Evolutionary conservation across 2,329 filamentous ascomycete genomes (phyloP).

Genomic region (Monilinia fructigena): DNA sequence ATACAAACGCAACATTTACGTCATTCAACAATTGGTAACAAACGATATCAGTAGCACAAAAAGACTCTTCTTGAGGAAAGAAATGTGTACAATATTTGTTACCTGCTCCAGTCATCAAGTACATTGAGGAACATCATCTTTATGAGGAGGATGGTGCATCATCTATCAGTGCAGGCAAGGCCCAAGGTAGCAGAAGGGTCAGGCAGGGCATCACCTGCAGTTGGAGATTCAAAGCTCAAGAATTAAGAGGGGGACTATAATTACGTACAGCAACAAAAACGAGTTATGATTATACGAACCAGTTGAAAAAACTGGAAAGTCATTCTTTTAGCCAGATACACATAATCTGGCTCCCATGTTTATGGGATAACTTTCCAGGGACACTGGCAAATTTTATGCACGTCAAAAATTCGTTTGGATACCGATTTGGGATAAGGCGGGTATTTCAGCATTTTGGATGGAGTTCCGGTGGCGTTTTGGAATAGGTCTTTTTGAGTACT

Average conservation of each 20-base stretch:
- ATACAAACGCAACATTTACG: constrained; percentile 70
- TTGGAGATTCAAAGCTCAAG: constrained; percentile 28
- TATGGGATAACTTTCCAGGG: neutral
- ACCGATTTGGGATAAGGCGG: constrained; percentile 12
- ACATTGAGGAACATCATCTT: constrained; percentile 66
- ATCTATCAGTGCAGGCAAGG: constrained; percentile 31
- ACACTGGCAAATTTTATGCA: constrained; percentile 9
- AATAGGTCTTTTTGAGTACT: constrained; percentile 1
- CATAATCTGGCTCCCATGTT: constrained; percentile 1
- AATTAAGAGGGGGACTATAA: constrained; percentile 15
- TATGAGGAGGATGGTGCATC: constrained; percentile 52
- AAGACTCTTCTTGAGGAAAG: constrained; percentile 74
- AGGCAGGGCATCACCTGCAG: constrained; percentile 25
- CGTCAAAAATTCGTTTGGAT: constrained; percentile 18
- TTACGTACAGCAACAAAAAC: neutral
- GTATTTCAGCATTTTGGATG: constrained; percentile 11
- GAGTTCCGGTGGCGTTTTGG: constrained; percentile 5
- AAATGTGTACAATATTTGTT: constrained; percentile 78
- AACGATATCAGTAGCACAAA: constrained; percentile 82
- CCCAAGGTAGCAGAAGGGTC: constrained; percentile 28
- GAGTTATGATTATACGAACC: constrained; percentile 13
- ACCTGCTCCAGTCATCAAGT: constrained; percentile 71
- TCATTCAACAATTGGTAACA: constrained; percentile 84
- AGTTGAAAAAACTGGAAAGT: constrained; percentile 3
- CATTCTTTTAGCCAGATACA: constrained; percentile 3